These are phyloP conservation scores for Acidiella bohemica DNA, from an alignment of 495 filamentous ascomycete genomes.

Conservation along the genomic window DNA sequence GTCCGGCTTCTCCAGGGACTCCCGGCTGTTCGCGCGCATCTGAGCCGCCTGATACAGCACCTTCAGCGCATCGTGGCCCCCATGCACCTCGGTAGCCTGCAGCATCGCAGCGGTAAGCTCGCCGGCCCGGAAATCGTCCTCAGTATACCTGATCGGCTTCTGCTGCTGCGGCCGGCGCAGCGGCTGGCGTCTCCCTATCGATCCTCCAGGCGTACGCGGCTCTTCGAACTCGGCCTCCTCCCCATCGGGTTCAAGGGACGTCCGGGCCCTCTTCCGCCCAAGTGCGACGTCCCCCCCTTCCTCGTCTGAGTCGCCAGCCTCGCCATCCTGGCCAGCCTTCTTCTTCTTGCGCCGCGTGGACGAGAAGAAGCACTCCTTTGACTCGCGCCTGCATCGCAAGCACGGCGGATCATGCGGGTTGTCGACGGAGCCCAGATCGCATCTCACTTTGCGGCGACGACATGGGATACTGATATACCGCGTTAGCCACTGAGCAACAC, in stretches of 20 bases:
- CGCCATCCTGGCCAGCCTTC: slow-evolving; percentile 22
- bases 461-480: slow-evolving; percentile 80
- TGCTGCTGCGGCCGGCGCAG: slow-evolving; percentile 33
- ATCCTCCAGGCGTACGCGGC: slow-evolving; percentile 50
- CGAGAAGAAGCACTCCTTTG: slow-evolving; percentile 93
- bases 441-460: slow-evolving; percentile 80
- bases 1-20: slow-evolving; percentile 17
- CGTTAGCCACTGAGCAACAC: too few species aligned
- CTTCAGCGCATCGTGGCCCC: slow-evolving; percentile 58
- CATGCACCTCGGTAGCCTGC: slow-evolving; percentile 49
- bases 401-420: slow-evolving; percentile 89
- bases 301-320: slow-evolving; percentile 29
- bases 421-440: slow-evolving; percentile 88
- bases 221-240: slow-evolving; percentile 27
- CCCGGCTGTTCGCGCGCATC: slow-evolving; percentile 26
- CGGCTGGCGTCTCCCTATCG: slow-evolving; percentile 43
- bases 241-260: slow-evolving; percentile 3
- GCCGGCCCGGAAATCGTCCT: slow-evolving; percentile 34
- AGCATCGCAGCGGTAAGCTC: slow-evolving; percentile 50
- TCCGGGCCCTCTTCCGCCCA: slow-evolving; percentile 27
- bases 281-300: slow-evolving; percentile 29
- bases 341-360: slow-evolving; percentile 90
- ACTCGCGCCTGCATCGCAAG: slow-evolving; percentile 80
- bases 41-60: slow-evolving; percentile 53
- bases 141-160: slow-evolving; percentile 17